Base-by-base conservation (phyloP, 371 early-diverging fungal genomes). In the Coemansia sp. region DNA sequence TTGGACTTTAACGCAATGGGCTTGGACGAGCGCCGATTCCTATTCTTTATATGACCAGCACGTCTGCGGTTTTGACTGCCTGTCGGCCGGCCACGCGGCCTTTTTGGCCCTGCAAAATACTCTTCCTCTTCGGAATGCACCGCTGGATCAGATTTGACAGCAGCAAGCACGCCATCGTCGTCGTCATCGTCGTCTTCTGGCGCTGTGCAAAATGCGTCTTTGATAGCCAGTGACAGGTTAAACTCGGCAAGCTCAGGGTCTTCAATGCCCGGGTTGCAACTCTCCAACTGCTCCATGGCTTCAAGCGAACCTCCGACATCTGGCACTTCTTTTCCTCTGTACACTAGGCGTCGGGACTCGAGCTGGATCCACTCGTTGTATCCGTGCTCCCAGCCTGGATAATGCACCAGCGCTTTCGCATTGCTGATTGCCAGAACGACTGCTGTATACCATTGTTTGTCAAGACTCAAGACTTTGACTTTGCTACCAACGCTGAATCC, bases 351-450 rank as follows among this genome's bases (percentile, higher is more conserved):
- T 7, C 77, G 66, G 4, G 80, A 80, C 1, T 71, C 80, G 5
- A 68, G 16, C 21, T 18, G 55, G 24, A 80, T 55, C 80, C 80
- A 80, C 65, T 79, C 74, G 39, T 80, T 69, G 60, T 51, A 80
- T 11, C 66, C 22, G 27, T 70, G 71, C 54, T 63, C 78, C 79
- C 75, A 80, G 26, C 47, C 64, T 0, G 68, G 64, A 57, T 79
- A 80, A 16, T 74, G 75, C 26, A 66, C 79, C 47, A 77, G 63
- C 7, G 61, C 69, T 21, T 63, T 74, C 10, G 71, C 80, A 5
- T 37, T 57, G n/a, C 54, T 45, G 1, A 80, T 42, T 0, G 63
- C 64, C 27, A 73, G 64, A 0, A 68, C 62, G 1, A 67, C 59
- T 2, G 70, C 79, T 0, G 54, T 70, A 65, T 80, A 74, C 73